Conservation (phyloP, 768 basidiomycete species). For the Leccinum rimulosum region DNA sequence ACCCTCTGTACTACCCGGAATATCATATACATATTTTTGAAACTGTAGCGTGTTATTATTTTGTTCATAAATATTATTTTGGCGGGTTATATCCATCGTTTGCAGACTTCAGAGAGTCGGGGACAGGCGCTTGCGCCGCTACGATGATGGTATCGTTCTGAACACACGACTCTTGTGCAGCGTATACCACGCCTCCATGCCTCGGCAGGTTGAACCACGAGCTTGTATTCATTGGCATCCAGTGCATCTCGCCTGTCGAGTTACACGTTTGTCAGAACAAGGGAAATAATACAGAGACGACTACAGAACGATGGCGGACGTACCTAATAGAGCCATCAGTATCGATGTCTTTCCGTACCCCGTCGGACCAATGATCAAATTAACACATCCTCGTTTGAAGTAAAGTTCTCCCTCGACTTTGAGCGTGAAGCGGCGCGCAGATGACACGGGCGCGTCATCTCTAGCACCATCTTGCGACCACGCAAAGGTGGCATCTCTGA, state of each 20-base stretch:
- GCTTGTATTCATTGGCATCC: not conserved
- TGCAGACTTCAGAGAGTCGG: too few relatives aligned
- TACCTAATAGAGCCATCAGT: conserved; percentile 2
- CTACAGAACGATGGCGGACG: not conserved
- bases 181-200: not conserved
- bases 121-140: too few relatives aligned
- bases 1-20: too few relatives aligned
- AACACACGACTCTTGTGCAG: conserved; percentile 3
- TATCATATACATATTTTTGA: too few relatives aligned
- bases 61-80: too few relatives aligned
- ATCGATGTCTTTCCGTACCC: conserved; percentile 5
- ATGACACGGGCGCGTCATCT: not conserved
- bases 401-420: not conserved
- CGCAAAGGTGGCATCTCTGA: conserved; percentile 2
- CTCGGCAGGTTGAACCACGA: conserved; percentile 5
- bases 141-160: conserved; percentile 3
- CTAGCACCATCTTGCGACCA: not conserved
- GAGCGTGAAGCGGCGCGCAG: not conserved
- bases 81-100: too few relatives aligned
- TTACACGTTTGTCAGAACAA: not conserved
- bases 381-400: not conserved
- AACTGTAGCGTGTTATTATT: too few relatives aligned
- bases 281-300: not conserved
- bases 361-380: conserved; percentile 3
- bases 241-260: conserved; percentile 7